Evolutionary conservation across 2,329 filamentous ascomycete species (phyloP).

Genomic region (Diplodia sapinea): DNA sequence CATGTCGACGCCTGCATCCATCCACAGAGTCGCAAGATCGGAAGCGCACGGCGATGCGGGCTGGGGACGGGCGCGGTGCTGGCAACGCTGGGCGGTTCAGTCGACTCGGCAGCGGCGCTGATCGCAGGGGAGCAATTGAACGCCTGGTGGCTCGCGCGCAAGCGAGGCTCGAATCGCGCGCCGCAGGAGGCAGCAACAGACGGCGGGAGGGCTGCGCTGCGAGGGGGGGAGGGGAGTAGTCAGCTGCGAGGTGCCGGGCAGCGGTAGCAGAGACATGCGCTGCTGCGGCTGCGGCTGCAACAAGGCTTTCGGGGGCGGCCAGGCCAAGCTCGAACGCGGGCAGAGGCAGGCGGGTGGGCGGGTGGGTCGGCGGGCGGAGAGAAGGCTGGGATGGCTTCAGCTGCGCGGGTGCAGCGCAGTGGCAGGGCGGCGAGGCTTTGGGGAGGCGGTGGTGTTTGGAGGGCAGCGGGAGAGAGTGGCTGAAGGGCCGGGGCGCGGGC

Average conservation of each 20-base stretch:
- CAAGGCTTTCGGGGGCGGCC: slow-evolving; percentile 27
- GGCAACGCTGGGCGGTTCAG: slow-evolving; percentile 23
- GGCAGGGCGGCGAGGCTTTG: neutral
- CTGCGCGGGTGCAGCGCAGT: neutral
- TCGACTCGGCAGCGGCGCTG: slow-evolving; percentile 28
- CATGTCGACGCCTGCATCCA: slow-evolving; percentile 30
- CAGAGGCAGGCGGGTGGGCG: neutral
- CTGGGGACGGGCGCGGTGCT: slow-evolving; percentile 26
- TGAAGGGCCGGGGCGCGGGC: slow-evolving; percentile 11
- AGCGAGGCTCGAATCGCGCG: slow-evolving; percentile 15
- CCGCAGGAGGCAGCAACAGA: slow-evolving; percentile 13
- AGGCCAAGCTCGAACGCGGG: slow-evolving; percentile 4
- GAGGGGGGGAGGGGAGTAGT: neutral
- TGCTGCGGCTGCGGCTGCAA: slow-evolving; percentile 21
- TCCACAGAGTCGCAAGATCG: slow-evolving; percentile 26
- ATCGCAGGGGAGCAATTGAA: slow-evolving; percentile 30
- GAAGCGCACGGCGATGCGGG: slow-evolving; percentile 26
- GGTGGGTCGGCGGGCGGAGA: neutral
- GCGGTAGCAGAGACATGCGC: slow-evolving; percentile 28
- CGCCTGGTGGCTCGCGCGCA: slow-evolving; percentile 29
- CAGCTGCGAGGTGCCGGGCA: slow-evolving; percentile 23
- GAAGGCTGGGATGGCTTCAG: slow-evolving; percentile 5
- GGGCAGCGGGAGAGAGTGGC: slow-evolving; percentile 23
- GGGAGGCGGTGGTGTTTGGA: slow-evolving; percentile 10
- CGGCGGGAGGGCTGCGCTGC: slow-evolving; percentile 13